Conservation (phyloP, 306 rosid species). For the Alnus rubra region DNA sequence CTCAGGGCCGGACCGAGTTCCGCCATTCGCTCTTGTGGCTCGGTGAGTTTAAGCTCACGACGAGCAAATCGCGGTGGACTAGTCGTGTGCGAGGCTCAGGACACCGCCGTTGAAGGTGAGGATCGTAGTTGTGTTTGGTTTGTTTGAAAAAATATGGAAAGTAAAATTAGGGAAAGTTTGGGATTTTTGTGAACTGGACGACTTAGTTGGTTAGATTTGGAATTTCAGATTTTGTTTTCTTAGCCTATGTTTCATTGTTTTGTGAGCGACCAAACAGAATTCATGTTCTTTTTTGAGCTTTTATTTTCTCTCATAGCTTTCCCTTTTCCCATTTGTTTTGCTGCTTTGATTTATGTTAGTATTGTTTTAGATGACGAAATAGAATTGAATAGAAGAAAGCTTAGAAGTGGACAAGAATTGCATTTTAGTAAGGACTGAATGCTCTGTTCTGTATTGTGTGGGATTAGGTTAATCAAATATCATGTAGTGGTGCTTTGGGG, state of each 20-base stretch:
- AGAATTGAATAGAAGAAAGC: not conserved
- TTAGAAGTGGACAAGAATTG: not conserved
- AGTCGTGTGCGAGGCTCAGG: slow-evolving; percentile 69
- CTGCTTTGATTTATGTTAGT: not conserved
- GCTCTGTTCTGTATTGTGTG: not conserved
- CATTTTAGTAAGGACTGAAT: not conserved
- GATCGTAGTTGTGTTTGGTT: not conserved
- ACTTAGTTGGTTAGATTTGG: not conserved
- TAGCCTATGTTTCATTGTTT: not conserved
- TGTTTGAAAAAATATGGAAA: not conserved
- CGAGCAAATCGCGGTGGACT: slow-evolving; percentile 38
- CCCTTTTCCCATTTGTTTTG: not conserved
- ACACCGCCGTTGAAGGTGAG: slow-evolving; percentile 72
- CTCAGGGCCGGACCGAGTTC: slow-evolving; percentile 48
- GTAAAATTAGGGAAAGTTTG: too few relatives aligned
- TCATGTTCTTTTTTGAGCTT: not conserved
- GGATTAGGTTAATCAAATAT: not conserved
- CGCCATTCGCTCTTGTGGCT: slow-evolving; percentile 23
- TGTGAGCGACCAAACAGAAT: not conserved
- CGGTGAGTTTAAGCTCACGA: slow-evolving; percentile 30
- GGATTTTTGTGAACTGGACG: not conserved
- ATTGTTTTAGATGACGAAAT: not conserved
- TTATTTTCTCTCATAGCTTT: not conserved
- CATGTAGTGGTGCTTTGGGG: not conserved
- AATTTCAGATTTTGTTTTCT: not conserved